These are phyloP conservation scores for Penicillium roqueforti DNA, from an alignment of 495 filamentous ascomycete species.

Conservation along the genomic window DNA sequence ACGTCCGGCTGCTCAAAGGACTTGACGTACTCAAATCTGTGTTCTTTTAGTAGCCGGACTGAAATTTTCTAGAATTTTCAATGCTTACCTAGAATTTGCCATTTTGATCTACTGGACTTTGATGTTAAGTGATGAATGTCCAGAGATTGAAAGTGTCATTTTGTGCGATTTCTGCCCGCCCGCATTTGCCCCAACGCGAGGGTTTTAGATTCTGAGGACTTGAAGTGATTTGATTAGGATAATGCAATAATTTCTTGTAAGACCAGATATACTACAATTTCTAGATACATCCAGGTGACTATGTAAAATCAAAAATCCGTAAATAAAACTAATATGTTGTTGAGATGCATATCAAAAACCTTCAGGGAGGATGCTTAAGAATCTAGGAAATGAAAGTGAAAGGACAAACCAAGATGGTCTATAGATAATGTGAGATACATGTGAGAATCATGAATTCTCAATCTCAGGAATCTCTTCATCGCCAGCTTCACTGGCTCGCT, in stretches of 20 bases:
- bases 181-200: slow-evolving; percentile 6
- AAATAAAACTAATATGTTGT: background rate
- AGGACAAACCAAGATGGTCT: slow-evolving; percentile 7
- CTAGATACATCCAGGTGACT: background rate
- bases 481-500: slow-evolving; percentile 44
- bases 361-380: slow-evolving; percentile 1
- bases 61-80: background rate
- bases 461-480: slow-evolving; percentile 44
- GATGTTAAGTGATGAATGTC: slow-evolving; percentile 10
- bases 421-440: no score
- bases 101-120: slow-evolving; percentile 31
- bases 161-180: slow-evolving; percentile 24
- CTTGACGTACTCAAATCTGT: slow-evolving; percentile 89
- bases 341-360: slow-evolving; percentile 8
- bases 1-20: slow-evolving; percentile 76
- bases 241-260: background rate
- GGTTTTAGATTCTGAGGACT: background rate
- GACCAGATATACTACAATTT: background rate
- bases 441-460: slow-evolving; percentile 10
- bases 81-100: slow-evolving; percentile 62
- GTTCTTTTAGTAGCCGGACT: slow-evolving; percentile 8
- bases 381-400: slow-evolving; percentile 14
- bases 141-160: slow-evolving; percentile 14
- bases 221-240: background rate
- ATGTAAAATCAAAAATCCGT: background rate